Conservation (phyloP, 352 stramenopile species). For the Pythium chondricola region DNA sequence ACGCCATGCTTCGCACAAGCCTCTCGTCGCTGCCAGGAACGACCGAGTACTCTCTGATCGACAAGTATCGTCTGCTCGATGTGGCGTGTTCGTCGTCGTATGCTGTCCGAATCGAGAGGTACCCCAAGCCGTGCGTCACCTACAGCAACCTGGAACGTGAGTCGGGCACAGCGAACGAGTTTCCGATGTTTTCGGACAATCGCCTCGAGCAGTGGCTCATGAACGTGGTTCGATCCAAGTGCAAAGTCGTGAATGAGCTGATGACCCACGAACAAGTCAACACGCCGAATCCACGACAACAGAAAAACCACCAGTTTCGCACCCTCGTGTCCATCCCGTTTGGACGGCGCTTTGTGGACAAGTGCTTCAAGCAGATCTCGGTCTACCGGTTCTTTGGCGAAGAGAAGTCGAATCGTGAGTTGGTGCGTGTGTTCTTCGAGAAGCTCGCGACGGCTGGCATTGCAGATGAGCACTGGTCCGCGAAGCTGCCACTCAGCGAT, state of each 20-base stretch:
- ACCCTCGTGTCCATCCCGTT: conserved; percentile 68
- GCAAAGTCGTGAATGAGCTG: conserved; percentile 31
- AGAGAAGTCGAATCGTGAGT: conserved; percentile 64
- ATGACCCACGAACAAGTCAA: conserved; percentile 48
- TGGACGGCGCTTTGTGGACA: conserved; percentile 49
- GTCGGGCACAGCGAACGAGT: conserved; percentile 15
- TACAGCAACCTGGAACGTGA: conserved; percentile 66
- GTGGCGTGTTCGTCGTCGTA: conserved; percentile 70
- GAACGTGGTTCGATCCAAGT: conserved; percentile 53
- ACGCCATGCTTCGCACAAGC: conserved; percentile 35
- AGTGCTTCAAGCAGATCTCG: conserved; percentile 69
- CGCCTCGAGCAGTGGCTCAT: conserved; percentile 69
- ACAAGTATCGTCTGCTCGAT: conserved; percentile 67
- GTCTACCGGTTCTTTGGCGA: conserved; percentile 63
- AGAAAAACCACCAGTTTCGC: conserved; percentile 69
- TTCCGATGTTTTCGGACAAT: conserved; percentile 62
- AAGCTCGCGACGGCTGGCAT: conserved; percentile 70
- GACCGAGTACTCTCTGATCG: conserved; percentile 54
- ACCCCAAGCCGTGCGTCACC: conserved; percentile 62
- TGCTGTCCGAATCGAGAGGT: conserved; percentile 69
- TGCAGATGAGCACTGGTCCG: conserved; percentile 52
- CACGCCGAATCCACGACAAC: conserved; percentile 40
- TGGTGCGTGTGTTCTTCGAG: conserved; percentile 76
- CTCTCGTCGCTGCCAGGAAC: conserved; percentile 44
- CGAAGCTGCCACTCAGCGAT: conserved; percentile 31